Conservation (phyloP, 108 stramenopile genomes). For the Nannochloropsis oceanica region DNA sequence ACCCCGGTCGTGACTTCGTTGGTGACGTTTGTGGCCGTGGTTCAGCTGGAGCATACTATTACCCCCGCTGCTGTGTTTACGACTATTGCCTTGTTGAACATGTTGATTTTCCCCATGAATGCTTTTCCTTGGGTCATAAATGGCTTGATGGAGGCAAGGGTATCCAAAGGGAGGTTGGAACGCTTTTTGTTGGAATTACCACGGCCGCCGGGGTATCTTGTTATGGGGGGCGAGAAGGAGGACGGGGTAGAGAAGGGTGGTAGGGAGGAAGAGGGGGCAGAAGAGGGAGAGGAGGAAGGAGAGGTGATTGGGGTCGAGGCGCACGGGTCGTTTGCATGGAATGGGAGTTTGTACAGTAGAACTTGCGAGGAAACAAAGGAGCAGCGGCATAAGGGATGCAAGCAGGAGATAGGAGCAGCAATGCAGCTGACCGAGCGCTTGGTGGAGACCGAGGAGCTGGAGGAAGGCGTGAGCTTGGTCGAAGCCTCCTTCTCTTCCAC, state of each 20-base stretch:
- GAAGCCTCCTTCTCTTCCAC: not conserved
- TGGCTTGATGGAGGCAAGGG: constrained; percentile 70
- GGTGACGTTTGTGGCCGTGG: constrained; percentile 66
- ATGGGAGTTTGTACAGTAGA: not conserved
- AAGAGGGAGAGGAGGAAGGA: not conserved
- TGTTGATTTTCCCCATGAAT: constrained; percentile 78
- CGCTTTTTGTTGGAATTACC: constrained; percentile 52
- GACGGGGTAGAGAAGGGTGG: not conserved
- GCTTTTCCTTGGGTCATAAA: constrained; percentile 78
- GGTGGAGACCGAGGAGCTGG: not conserved
- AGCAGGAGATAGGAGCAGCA: not conserved
- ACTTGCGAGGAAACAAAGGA: not conserved
- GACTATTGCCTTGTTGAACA: constrained; percentile 71
- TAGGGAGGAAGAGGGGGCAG: not conserved
- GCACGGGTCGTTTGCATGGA: not conserved
- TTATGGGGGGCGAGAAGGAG: not conserved
- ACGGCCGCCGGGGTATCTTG: constrained; percentile 39
- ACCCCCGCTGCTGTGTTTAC: constrained; percentile 48
- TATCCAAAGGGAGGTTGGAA: constrained; percentile 57
- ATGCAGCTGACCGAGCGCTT: not conserved
- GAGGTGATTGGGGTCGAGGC: not conserved
- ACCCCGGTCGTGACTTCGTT: constrained; percentile 62
- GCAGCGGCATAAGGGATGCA: not conserved
- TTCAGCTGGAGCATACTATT: constrained; percentile 49
- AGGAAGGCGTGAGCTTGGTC: not conserved